Conservation (phyloP, 495 filamentous ascomycete genomes). For the Podospora australis region DNA sequence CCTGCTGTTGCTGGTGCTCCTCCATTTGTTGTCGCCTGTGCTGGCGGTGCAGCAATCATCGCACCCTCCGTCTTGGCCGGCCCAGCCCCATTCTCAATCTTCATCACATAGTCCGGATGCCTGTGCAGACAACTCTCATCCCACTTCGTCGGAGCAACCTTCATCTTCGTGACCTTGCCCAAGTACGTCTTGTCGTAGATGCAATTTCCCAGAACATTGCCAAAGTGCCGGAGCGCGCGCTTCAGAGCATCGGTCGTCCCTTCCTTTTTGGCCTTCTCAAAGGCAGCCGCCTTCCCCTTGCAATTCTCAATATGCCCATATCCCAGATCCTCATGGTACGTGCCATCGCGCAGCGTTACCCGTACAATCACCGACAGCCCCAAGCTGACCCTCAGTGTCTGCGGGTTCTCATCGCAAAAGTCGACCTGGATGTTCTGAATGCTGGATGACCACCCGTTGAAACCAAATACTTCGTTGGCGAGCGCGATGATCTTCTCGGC, state of each 20-base stretch:
- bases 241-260: conserved; percentile 93
- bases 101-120: conserved; percentile 62
- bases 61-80: conserved; percentile 28
- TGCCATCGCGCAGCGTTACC: conserved; percentile 84
- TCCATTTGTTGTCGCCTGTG: conserved; percentile 12
- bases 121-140: conserved; percentile 71
- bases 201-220: conserved; percentile 94
- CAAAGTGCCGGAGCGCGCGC: conserved; percentile 82
- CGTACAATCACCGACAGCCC: conserved; percentile 84
- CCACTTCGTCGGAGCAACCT: conserved; percentile 60
- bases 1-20: conserved; percentile 25
- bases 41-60: conserved; percentile 18
- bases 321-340: conserved; percentile 93
- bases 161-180: conserved; percentile 74
- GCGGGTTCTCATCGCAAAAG: conserved; percentile 60
- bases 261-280: conserved; percentile 98
- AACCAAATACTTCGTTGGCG: conserved; percentile 96
- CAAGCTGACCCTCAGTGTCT: conserved; percentile 63
- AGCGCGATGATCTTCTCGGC: conserved; percentile 93
- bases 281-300: conserved; percentile 87
- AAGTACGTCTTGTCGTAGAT: conserved; percentile 95
- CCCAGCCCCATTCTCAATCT: conserved; percentile 43
- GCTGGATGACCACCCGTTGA: conserved; percentile 93
- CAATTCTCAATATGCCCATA: conserved; percentile 94
- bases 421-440: conserved; percentile 88